A percentile compares a stretch with the other conserved stretches of the same genome.
phyloP scores from a whole-genome alignment of 2,329 filamentous ascomycete species.

The Monosporascus sp. region DNA sequence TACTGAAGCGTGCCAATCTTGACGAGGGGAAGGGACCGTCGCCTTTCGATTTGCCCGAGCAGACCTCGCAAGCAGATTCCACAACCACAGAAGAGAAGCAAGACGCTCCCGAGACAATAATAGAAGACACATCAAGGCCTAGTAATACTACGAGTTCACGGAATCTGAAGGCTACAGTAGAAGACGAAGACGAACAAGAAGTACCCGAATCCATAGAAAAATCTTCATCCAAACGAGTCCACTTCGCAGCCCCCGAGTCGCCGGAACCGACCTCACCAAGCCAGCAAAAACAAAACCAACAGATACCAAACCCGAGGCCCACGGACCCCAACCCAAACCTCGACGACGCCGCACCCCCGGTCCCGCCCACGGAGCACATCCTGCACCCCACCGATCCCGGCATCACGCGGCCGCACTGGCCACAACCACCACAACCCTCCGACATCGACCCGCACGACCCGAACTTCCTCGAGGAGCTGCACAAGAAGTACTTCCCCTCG shows the following conservation, averaged over 20 bases:
- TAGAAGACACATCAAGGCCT: constrained; percentile 17
- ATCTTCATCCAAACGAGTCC: background rate
- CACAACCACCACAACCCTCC: constrained; percentile 47
- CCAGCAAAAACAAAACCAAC: background rate
- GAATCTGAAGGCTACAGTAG: constrained; percentile 9
- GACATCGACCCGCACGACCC: constrained; percentile 80
- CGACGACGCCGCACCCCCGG: constrained; percentile 16
- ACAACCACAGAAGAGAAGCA: constrained; percentile 2
- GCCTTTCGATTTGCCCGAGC: constrained; percentile 33
- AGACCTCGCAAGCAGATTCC: constrained; percentile 5
- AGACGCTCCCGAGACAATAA: constrained; percentile 12
- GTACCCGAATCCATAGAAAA: constrained; percentile 1
- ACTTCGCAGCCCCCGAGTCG: constrained; percentile 1
- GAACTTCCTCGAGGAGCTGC: constrained; percentile 76
- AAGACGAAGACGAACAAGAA: constrained; percentile 9
- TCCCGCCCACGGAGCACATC: constrained; percentile 12
- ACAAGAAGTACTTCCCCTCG: constrained; percentile 88
- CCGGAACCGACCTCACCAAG: background rate
- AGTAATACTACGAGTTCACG: constrained; percentile 1
- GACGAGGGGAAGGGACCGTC: constrained; percentile 50
- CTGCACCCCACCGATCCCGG: constrained; percentile 2
- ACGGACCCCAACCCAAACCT: constrained; percentile 22
- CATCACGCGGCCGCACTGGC: constrained; percentile 51
- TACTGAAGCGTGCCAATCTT: constrained; percentile 72
- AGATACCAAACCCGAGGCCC: background rate